Base-by-base conservation (phyloP, 495 filamentous ascomycete species). In the Lasiosphaeria ovina region DNA sequence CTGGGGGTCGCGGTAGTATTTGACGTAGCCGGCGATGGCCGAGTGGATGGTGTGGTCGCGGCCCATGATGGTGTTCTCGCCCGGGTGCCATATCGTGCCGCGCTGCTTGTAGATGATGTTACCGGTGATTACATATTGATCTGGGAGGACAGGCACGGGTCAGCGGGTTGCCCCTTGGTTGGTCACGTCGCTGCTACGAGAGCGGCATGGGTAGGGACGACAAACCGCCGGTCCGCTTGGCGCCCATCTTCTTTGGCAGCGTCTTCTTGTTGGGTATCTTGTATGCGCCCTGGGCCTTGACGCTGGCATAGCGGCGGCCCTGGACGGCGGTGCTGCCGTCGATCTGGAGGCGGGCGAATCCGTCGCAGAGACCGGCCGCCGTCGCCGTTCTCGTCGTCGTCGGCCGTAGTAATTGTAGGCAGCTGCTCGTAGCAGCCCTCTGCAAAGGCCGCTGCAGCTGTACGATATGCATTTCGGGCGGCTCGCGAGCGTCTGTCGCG, bases 51-150 rank as follows among this genome's bases (percentile, higher is more conserved):
- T 97, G 80, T 97, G 94, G 76, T 98, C 93, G n/a, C 93, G 86
- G 12, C 94, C 94, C 82, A 97, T 91, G 59, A 81, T 87, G 70
- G 89, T 89, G 76, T 97, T 96, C 71, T 97, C 93, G 64, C 94
- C 94, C 2, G 94, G 85, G 70, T 87, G 92, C 94, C 94, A 99
- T 70, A 86, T 83, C 33, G 95, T 93, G 62, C 94, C 94, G 59
- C 94, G 88, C 76, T 99, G 94, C 63, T 88, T 87, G 85, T 95
- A 99, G 76, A 99, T 93, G 73, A 99, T 98, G 81, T 94, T 96
- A 34, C 95, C 95, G 3, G 91, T 86, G 51, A 93, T 86, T 11
- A 99, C 94, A 70, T 90, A 93, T 74, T 97, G 87, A 68, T 91
- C 88, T 90, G 68, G 35, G 35, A 34, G 12, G 16, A 48, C n/a